A percentile compares a stretch with the other conserved stretches of the same genome.
Evolutionary conservation across 2,329 filamentous ascomycete genomes (phyloP).

Genomic region (Colletotrichum musae): DNA sequence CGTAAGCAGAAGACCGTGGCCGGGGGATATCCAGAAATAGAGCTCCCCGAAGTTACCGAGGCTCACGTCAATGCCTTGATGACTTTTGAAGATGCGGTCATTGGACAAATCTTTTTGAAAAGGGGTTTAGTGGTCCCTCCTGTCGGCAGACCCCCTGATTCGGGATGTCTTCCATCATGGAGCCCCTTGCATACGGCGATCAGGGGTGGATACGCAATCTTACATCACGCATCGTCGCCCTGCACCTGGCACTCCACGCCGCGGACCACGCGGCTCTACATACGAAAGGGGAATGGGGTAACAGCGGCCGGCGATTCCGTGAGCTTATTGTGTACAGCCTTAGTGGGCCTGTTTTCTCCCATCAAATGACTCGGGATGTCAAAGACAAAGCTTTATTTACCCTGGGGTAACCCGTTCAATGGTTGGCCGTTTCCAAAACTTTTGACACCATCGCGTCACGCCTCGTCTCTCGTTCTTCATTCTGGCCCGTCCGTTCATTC

Average conservation of each 20-base stretch:
- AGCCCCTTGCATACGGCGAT: not conserved
- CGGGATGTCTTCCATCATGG: constrained; percentile 16
- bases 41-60: constrained; percentile 27
- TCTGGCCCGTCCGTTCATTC: not conserved
- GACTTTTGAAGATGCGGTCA: constrained; percentile 17
- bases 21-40: constrained; percentile 15
- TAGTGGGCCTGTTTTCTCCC: constrained; percentile 9
- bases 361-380: constrained; percentile 1
- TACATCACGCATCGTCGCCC: constrained; percentile 16
- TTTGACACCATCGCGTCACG: not conserved
- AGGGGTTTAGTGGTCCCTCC: constrained; percentile 10
- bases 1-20: not conserved
- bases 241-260: constrained; percentile 16
- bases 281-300: constrained; percentile 27
- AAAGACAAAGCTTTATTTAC: constrained; percentile 3
- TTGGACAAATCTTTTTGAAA: constrained; percentile 14
- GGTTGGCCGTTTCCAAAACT: not conserved
- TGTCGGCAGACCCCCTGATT: constrained; percentile 24
- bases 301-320: constrained; percentile 13
- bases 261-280: constrained; percentile 9
- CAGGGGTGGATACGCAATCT: constrained; percentile 25
- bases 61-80: constrained; percentile 9
- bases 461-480: not conserved
- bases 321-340: not conserved
- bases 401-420: not conserved